Percentiles rank a stretch among this genome's conserved stretches.
phyloP scores from a whole-genome alignment of 2,329 filamentous ascomycete species.

The Fusarium tjaetaba region DNA sequence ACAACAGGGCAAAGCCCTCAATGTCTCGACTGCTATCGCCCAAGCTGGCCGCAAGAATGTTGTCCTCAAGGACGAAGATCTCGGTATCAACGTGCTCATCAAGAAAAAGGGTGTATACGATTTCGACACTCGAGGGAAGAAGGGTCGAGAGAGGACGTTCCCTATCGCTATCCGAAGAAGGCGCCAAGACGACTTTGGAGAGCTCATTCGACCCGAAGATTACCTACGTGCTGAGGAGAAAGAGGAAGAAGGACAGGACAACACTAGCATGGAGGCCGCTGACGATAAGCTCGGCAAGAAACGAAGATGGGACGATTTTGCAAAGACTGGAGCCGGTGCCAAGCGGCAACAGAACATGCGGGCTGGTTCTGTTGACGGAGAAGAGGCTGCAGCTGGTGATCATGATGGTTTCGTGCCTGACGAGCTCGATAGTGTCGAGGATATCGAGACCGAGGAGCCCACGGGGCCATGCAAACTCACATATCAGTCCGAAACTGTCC shows the following conservation, averaged over 20 bases:
- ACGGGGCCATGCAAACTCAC: slow-evolving; percentile 80
- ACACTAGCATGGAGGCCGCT: slow-evolving; percentile 49
- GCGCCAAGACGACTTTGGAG: slow-evolving; percentile 90
- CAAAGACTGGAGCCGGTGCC: slow-evolving; percentile 49
- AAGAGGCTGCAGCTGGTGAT: slow-evolving; percentile 48
- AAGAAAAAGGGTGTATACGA: slow-evolving; percentile 92
- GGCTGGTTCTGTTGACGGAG: slow-evolving; percentile 58
- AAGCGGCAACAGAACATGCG: slow-evolving; percentile 68
- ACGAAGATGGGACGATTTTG: slow-evolving; percentile 85
- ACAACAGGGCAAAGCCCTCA: slow-evolving; percentile 90
- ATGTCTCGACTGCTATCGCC: slow-evolving; percentile 84
- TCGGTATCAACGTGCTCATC: slow-evolving; percentile 90
- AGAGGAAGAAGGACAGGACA: slow-evolving; percentile 75
- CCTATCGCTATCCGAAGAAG: slow-evolving; percentile 83
- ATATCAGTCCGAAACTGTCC: slow-evolving; percentile 69
- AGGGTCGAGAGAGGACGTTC: slow-evolving; percentile 91
- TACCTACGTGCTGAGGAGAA: slow-evolving; percentile 93
- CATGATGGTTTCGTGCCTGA: slow-evolving; percentile 57
- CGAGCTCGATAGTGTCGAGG: slow-evolving; percentile 68
- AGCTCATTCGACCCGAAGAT: slow-evolving; percentile 92
- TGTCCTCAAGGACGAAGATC: slow-evolving; percentile 85
- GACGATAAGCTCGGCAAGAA: slow-evolving; percentile 85
- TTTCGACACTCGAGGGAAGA: slow-evolving; percentile 90
- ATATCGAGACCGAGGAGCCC: slow-evolving; percentile 61
- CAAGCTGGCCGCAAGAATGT: slow-evolving; percentile 88